Evolutionary conservation across 2,329 filamentous ascomycete genomes (phyloP), one percentile per base, ranked within the genome.

Genomic region (Trichocomaceae sp.): DNA sequence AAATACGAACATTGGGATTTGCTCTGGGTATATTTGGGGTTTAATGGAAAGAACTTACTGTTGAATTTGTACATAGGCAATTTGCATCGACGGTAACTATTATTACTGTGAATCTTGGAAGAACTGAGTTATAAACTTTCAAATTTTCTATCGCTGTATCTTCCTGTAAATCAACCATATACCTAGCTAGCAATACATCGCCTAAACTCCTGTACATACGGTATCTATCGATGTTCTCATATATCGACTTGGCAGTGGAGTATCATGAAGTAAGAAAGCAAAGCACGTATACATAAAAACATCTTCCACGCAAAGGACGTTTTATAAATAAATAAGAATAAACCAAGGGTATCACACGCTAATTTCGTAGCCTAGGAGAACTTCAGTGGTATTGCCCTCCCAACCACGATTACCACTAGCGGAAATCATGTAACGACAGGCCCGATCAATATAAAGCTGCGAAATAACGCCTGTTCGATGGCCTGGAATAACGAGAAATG

Each of bases 401-500:
- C 93, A 99, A 0, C 93, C 93, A 59, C 93, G 77, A 59, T 93
- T 97, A 0, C 93, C 93, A 4, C 89, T 91, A 0, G 90, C 88
- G 1, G 88, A 92, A 33, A 99, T 81, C 86, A 99, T 92, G 67
- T 91, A 97, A 17, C 84, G 81, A 67, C 89, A 92, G 0, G 89
- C 88, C 4, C 88, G 88, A 68, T 99, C 93, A 47, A 96, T 79
- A 65, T 92, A 93, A 9, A 97, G 75, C 57, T 87, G 84, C 0
- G 87, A 89, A 42, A 96, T 92, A 42, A 95, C 89, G 45, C 92
- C 92, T 0, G 91, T 91, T 15, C 90, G 78, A 66, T 87, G 93
- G 0, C 93, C 93, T 0, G 93, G 93, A 22, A 99, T 86, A 61
- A 99, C 96, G n/a, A 96, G 80, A 70, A 97, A 99, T 0, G 93